Evolutionary conservation across 768 basidiomycete genomes (phyloP), one percentile per base, ranked within the genome.

Genomic region (Tricholoma terreum): DNA sequence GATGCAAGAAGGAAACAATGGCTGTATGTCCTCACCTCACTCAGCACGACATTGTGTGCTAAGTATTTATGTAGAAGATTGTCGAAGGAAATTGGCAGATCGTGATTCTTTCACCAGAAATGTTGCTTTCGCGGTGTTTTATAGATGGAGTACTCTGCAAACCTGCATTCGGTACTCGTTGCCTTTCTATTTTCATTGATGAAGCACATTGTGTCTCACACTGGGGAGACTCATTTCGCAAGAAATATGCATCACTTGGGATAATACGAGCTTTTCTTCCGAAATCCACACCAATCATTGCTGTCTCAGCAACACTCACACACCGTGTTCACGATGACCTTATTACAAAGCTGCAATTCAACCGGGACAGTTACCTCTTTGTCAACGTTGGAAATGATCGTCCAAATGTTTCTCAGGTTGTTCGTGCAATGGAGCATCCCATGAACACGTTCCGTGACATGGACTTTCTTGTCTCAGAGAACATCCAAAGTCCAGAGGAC

Each of bases 121-220:
- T 74, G 59, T 55, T 71, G 0, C 62, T 71, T 1, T 71, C 70
- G 0, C 61, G 62, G 4, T 43, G 50, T 0, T 73, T 75, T 54
- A 58, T 70, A 4, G 53, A 63, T 0, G 52, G 58, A 1, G 67
- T 75, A 6, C 33, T 74, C 1, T 61, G 63, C 2, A 67, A 71
- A 2, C 1, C 63, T 0, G 58, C 58, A 34, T 67, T 73, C 49
- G 51, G 21, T 8, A 38, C 36, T 0, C 54, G 65, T 0, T 24
- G 70, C 4, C 58, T 73, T 3, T 76, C 54, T 72, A 71, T n/a
- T n/a, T n/a, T n/a, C n/a, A n/a, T n/a, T n/a, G n/a, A n/a, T n/a
- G n/a, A n/a, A n/a, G n/a, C n/a, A 0, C 75, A 77, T 50, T 68
- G 68, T 54, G 57, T 77, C 1, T 73, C 72, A 1, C 72, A n/a